Base-by-base conservation (phyloP, 805 yeast species). In the Kodamaea kakaduensis region DNA sequence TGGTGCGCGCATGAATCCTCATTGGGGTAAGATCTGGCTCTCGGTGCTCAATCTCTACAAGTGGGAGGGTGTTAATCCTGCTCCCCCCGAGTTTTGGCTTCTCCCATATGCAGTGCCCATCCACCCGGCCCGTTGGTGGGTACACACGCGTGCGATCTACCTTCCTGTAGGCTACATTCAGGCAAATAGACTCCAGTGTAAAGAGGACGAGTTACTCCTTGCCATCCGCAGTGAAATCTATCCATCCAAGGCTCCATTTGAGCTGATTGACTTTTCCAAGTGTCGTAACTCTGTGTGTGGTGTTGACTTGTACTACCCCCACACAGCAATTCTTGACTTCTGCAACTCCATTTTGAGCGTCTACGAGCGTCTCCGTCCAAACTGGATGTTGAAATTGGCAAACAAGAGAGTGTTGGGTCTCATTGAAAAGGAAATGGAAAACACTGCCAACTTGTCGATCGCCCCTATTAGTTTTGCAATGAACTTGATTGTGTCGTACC, bases 71-170 rank as follows among this genome's bases (percentile, higher is more conserved):
- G 96, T 90, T 4, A 93, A 93, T 48, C 98, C 99, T 3, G 95
- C 96, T 1, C 98, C 99, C 3, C 90, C 97, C 1, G 99, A 93
- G 53, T 61, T 88, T 32, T 93, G 96, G 93, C 59, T 82, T 40
- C 58, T 90, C 26, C 99, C 98, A 1, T 84, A 87, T 42, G 53
- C 69, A 32, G 50, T 82, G 2, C 95, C 96, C 0, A 67, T 88
- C 25, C 97, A 93, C 52, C 98, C 99, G 1, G 94, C 89, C 22
- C 75, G 85, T 53, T 93, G 97, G 98, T 93, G 99, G 99, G 96
- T 90, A 15, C 99, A 93, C 52, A 89, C 97, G 0, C 69, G 99
- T 38, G 95, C 93, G 1, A 85, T 93, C 15, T 93, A 89, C 50
- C 58, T 84, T 21, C 89, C 97, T 0, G 64, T 90, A 49, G 90